A percentile compares a stretch with the other conserved stretches of the same genome.
phyloP scores from a whole-genome alignment of 1,284 basidiomycete species.

The Cutaneotrichosporon curvatum region DNA sequence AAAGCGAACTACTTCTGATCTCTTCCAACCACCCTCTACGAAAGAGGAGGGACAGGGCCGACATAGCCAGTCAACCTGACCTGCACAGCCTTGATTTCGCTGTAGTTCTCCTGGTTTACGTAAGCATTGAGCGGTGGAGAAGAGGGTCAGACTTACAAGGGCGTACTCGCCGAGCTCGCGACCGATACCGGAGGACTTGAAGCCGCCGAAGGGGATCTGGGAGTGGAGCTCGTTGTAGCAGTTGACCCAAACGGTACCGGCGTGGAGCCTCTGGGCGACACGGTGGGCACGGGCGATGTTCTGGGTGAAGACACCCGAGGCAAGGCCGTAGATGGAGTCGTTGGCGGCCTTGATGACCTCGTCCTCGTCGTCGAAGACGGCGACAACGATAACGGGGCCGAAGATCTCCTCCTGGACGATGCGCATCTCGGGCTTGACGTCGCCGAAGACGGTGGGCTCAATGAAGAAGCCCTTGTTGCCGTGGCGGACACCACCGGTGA shows the following conservation, averaged over 20 bases:
- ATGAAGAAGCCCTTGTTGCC: slow-evolving; percentile 59
- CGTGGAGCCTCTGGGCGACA: slow-evolving; percentile 68
- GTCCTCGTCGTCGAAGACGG: slow-evolving; percentile 64
- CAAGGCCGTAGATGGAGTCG: slow-evolving; percentile 77
- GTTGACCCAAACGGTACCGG: slow-evolving; percentile 64
- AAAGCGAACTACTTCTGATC: too few relatives aligned
- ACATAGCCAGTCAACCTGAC: slow-evolving; percentile 52
- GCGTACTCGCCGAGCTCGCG: slow-evolving; percentile 51
- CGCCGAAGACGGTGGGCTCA: slow-evolving; percentile 69
- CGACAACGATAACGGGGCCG: slow-evolving; percentile 57
- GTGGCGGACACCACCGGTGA: slow-evolving; percentile 66
- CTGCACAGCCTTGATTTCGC: slow-evolving; percentile 74
- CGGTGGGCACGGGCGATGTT: slow-evolving; percentile 68
- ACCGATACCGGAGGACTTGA: slow-evolving; percentile 52
- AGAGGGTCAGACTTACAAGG: neutral
- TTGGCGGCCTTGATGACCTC: slow-evolving; percentile 75
- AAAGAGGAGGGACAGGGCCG: slow-evolving; percentile 9
- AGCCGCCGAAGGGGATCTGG: slow-evolving; percentile 76
- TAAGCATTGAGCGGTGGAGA: too few relatives aligned
- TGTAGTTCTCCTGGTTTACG: slow-evolving; percentile 75
- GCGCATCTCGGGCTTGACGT: slow-evolving; percentile 68
- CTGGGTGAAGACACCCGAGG: slow-evolving; percentile 76
- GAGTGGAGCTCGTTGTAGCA: slow-evolving; percentile 61
- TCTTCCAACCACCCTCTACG: too few relatives aligned
- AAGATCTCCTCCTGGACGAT: slow-evolving; percentile 90